These are phyloP conservation scores for Trichoderma citrinoviride DNA, from an alignment of 2,329 filamentous ascomycete species.

Conservation along the genomic window DNA sequence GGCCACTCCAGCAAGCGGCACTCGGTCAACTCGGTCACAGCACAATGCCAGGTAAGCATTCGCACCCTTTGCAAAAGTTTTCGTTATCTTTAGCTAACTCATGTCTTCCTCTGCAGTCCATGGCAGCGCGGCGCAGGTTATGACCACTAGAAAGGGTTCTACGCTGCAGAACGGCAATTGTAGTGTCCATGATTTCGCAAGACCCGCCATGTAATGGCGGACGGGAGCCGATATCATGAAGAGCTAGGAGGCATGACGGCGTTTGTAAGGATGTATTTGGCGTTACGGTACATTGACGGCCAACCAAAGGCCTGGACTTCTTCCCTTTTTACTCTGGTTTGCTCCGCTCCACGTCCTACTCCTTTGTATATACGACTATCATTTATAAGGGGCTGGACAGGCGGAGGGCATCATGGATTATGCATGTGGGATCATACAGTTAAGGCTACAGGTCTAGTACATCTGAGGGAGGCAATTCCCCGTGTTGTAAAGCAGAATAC, in stretches of 20 bases:
- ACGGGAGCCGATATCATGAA: neutral
- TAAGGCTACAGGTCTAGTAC: neutral
- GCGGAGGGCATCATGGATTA: neutral
- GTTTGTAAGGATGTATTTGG: slow-evolving; percentile 16
- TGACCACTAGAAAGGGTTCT: slow-evolving; percentile 32
- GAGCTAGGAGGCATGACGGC: neutral
- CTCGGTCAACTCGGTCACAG: slow-evolving; percentile 37
- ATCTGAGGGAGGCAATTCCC: neutral
- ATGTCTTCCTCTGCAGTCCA: slow-evolving; percentile 33
- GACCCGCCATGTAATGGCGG: neutral
- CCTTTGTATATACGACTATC: slow-evolving; percentile 19
- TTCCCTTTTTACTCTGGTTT: neutral
- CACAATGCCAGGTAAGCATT: slow-evolving; percentile 40
- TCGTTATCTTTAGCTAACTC: slow-evolving; percentile 3
- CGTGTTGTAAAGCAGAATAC: neutral
- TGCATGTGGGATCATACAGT: neutral
- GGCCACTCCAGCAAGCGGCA: slow-evolving; percentile 36
- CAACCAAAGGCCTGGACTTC: neutral
- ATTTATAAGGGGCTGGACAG: slow-evolving; percentile 12
- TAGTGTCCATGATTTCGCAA: neutral
- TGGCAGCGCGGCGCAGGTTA: slow-evolving; percentile 48
- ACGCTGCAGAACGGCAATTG: neutral
- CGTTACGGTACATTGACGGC: slow-evolving; percentile 7
- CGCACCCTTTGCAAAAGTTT: too few relatives aligned
- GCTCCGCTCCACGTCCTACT: neutral